Percentiles rank a stretch among this genome's conserved stretches.
phyloP scores from a whole-genome alignment of 2,329 filamentous ascomycete genomes.

The Botryotinia calthae region DNA sequence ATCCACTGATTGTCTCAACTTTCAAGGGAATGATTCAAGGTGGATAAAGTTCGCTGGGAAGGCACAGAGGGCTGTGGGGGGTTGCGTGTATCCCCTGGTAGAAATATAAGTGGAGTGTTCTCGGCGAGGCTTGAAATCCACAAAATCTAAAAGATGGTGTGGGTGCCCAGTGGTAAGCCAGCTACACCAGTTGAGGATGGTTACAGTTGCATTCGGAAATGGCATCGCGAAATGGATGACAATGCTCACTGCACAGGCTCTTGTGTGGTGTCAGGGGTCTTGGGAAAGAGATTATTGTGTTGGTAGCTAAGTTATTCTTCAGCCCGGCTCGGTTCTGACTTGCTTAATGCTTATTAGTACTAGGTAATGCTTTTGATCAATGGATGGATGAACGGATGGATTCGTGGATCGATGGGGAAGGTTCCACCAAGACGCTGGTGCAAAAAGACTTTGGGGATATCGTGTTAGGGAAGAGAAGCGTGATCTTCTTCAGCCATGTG shows the following conservation, averaged over 20 bases:
- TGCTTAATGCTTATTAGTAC: conserved; percentile 2
- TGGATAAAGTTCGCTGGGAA: conserved; percentile 10
- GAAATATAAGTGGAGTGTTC: conserved; percentile 1
- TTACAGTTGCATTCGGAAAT: conserved; percentile 22
- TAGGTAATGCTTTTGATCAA: neutral
- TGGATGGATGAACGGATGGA: neutral
- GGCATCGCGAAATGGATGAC: conserved; percentile 17
- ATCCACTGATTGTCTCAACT: neutral
- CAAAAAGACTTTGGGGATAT: neutral
- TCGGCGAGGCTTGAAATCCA: conserved; percentile 10
- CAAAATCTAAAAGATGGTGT: conserved; percentile 5
- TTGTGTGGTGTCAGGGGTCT: conserved; percentile 10
- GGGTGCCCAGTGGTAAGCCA: neutral
- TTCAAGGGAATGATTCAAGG: neutral
- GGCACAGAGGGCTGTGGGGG: conserved; percentile 6
- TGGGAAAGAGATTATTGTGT: conserved; percentile 8
- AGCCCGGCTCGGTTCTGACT: conserved; percentile 7
- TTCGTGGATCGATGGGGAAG: neutral
- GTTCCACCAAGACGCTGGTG: conserved; percentile 4
- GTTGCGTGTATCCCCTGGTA: conserved; percentile 9
- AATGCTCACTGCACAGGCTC: conserved; percentile 16
- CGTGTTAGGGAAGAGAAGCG: neutral
- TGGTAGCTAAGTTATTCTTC: conserved; percentile 11
- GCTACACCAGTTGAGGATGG: conserved; percentile 13
- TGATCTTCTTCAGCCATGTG: neutral